These are phyloP conservation scores for Croton laevigatus DNA, from an alignment of 441 rosid genomes.

Conservation along the genomic window DNA sequence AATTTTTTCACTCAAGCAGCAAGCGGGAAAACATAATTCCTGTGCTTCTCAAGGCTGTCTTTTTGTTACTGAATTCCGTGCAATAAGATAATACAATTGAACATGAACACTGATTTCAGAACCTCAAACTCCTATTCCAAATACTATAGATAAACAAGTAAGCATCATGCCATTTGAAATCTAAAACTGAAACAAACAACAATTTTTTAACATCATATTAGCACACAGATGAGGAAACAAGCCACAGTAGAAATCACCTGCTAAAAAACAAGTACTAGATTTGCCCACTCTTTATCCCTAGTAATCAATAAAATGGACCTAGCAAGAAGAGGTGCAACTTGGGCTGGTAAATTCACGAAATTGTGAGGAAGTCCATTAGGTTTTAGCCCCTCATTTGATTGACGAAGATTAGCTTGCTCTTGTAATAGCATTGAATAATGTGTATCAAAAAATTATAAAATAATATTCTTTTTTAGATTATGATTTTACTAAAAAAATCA, in stretches of 20 bases:
- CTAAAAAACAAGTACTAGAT: constrained; percentile 88
- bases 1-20: not conserved
- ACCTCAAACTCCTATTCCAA: not conserved
- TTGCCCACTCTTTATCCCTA: constrained; percentile 98
- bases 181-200: not conserved
- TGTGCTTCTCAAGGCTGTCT: not conserved
- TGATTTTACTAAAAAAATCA: no score
- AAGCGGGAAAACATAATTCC: not conserved
- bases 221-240: not conserved
- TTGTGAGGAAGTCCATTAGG: constrained; percentile 1
- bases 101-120: not conserved
- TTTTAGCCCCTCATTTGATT: not conserved
- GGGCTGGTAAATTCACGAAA: constrained; percentile 38
- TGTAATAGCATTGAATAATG: no score
- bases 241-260: constrained; percentile 48
- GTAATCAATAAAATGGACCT: constrained; percentile 89
- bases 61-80: not conserved
- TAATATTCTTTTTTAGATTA: no score
- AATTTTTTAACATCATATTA: not conserved
- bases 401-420: not conserved
- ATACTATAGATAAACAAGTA: no score
- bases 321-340: constrained; percentile 81
- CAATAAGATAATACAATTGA: not conserved
- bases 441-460: no score
- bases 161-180: no score